Evolutionary conservation across 257 asterid species (phyloP).

Genomic region (Solanum bulbocastanum): DNA sequence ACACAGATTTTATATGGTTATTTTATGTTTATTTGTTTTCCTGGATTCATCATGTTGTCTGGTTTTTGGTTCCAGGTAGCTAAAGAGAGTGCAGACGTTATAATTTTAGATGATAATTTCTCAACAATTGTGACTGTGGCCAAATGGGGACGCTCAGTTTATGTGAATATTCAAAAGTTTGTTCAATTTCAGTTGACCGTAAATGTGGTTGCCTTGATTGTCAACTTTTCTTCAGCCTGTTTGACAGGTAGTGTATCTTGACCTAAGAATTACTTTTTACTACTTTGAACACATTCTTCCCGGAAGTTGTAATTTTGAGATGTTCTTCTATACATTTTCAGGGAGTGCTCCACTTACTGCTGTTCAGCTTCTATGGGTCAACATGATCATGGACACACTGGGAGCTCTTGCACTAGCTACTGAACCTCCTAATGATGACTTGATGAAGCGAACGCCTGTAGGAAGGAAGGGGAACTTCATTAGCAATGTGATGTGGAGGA

Average conservation of each 20-base stretch:
- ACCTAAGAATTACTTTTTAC: neutral
- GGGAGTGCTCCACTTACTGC: slow-evolving; percentile 93
- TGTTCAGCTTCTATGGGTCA: slow-evolving; percentile 95
- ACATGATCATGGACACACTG: slow-evolving; percentile 97
- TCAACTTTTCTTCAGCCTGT: slow-evolving; percentile 95
- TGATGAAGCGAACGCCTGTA: slow-evolving; percentile 75
- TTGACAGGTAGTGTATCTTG: slow-evolving; percentile 51
- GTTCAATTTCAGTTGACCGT: slow-evolving; percentile 96
- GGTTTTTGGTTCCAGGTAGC: slow-evolving; percentile 54
- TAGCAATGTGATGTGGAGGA: slow-evolving; percentile 93
- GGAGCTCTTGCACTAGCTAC: slow-evolving; percentile 99
- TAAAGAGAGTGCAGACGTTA: slow-evolving; percentile 95
- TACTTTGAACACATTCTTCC: neutral
- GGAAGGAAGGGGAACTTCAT: slow-evolving; percentile 92
- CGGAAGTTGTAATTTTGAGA: neutral
- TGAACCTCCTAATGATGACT: slow-evolving; percentile 79
- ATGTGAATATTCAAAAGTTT: slow-evolving; percentile 83
- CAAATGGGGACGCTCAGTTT: slow-evolving; percentile 97
- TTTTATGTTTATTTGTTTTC: neutral
- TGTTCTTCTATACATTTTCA: slow-evolving; percentile 12
- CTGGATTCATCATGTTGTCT: neutral
- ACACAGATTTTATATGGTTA: neutral
- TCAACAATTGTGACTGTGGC: slow-evolving; percentile 95
- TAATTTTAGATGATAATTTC: slow-evolving; percentile 89
- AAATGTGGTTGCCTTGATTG: slow-evolving; percentile 85